Evolutionary conservation across 1,139 yeast species (phyloP).

Genomic region (Yamadazyma blattariae): DNA sequence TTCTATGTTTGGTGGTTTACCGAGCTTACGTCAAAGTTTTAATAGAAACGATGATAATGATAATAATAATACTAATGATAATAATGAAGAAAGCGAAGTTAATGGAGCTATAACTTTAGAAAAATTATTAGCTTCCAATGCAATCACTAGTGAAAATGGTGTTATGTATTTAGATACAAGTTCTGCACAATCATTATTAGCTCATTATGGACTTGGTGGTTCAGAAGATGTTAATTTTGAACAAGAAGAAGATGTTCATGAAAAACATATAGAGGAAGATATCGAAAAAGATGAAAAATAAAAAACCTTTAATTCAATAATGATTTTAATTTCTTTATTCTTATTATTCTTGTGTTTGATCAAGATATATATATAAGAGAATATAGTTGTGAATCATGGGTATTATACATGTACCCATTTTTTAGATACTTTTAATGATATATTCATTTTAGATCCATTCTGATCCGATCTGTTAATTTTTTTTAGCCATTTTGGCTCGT

Average conservation of each 20-base stretch:
- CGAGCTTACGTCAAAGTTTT: conserved; percentile 19
- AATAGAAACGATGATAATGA: conserved; percentile 26
- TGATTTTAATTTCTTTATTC: background rate
- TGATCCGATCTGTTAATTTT: no score
- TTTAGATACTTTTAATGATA: no score
- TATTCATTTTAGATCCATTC: no score
- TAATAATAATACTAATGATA: conserved; percentile 22
- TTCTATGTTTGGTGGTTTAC: conserved; percentile 19
- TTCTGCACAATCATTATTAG: conserved; percentile 48
- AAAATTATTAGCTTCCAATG: conserved; percentile 50
- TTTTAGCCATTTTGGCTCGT: no score
- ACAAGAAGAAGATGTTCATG: conserved; percentile 17
- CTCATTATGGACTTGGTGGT: conserved; percentile 46
- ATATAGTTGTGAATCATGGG: no score
- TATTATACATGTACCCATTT: no score
- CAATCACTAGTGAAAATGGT: conserved; percentile 55
- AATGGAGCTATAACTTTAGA: conserved; percentile 49
- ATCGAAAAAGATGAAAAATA: conserved; percentile 3
- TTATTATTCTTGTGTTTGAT: no score
- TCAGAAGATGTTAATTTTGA: conserved; percentile 22
- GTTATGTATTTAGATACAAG: conserved; percentile 52
- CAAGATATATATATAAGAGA: no score
- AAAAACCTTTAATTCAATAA: conserved; percentile 3
- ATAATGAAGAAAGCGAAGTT: conserved; percentile 27
- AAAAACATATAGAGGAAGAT: conserved; percentile 24